Conservation (phyloP, 208 protist genomes). For the Trichomonas vaginalis region DNA sequence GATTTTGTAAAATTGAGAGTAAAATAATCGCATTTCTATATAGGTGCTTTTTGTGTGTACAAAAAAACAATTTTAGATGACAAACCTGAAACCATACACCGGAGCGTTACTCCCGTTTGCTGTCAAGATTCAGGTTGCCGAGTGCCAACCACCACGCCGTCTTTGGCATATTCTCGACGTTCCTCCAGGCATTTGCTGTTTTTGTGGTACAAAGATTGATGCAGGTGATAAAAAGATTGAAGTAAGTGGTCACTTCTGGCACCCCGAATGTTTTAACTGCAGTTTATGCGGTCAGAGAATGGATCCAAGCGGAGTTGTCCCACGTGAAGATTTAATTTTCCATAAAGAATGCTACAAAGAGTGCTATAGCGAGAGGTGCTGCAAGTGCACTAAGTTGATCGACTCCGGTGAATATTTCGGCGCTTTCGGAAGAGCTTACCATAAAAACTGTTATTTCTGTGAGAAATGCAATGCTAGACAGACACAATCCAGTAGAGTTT, state of each 20-base stretch:
- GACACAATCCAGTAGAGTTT: neutral
- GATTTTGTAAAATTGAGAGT: no score
- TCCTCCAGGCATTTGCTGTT: neutral
- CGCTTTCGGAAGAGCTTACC: neutral
- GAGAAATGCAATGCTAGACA: neutral
- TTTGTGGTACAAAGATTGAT: constrained; percentile 5
- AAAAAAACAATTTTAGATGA: no score
- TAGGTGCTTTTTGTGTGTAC: no score
- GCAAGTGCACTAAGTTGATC: neutral
- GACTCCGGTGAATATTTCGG: neutral
- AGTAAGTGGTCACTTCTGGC: neutral
- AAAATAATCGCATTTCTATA: no score
- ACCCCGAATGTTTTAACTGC: neutral
- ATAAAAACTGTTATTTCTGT: neutral
- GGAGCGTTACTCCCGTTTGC: neutral
- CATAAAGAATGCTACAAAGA: neutral
- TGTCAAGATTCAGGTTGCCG: neutral
- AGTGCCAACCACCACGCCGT: neutral
- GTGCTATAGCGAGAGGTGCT: neutral
- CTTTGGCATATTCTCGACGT: neutral
- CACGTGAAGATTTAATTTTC: neutral
- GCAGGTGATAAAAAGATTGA: neutral
- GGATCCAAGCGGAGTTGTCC: neutral
- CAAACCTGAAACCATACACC: no score
- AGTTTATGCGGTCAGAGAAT: neutral